Evolutionary conservation across 1,139 yeast species (phyloP).

Genomic region (Pichia sp.): DNA sequence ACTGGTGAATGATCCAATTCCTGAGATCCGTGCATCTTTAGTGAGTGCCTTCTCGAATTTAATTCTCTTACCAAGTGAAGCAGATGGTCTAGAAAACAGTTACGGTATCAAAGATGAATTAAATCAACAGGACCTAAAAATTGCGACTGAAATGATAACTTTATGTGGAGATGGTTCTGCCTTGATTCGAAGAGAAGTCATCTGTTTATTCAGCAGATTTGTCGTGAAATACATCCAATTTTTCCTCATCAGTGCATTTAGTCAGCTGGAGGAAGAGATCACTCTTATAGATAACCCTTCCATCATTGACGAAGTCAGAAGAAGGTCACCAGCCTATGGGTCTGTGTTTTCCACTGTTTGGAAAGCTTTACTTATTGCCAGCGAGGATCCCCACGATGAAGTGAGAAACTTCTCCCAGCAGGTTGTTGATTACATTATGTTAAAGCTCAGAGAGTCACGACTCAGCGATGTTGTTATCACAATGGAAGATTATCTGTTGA

Average conservation of each 20-base stretch:
- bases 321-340: constrained; percentile 70
- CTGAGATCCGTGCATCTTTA: constrained; percentile 89
- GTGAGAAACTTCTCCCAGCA: constrained; percentile 68
- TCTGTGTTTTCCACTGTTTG: constrained; percentile 83
- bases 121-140: constrained; percentile 45
- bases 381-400: constrained; percentile 88
- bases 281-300: constrained; percentile 57
- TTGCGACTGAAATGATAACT: constrained; percentile 42
- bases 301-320: constrained; percentile 50
- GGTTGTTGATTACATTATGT: constrained; percentile 68
- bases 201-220: constrained; percentile 69
- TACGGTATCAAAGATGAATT: constrained; percentile 32
- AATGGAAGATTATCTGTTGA: constrained; percentile 57
- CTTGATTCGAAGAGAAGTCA: constrained; percentile 78
- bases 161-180: constrained; percentile 82
- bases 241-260: constrained; percentile 81
- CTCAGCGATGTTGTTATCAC: constrained; percentile 56
- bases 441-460: constrained; percentile 55
- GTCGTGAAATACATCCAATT: constrained; percentile 64
- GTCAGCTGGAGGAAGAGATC: constrained; percentile 78
- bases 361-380: constrained; percentile 72
- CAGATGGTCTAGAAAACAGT: constrained; percentile 20
- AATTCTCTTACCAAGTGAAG: constrained; percentile 39
- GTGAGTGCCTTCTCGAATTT: constrained; percentile 69
- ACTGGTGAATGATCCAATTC: constrained; percentile 78